A percentile compares a stretch with the other conserved stretches of the same genome.
These are phyloP conservation scores for Inonotus obliquus DNA, from an alignment of 1,284 basidiomycete genomes.

Conservation along the genomic window DNA sequence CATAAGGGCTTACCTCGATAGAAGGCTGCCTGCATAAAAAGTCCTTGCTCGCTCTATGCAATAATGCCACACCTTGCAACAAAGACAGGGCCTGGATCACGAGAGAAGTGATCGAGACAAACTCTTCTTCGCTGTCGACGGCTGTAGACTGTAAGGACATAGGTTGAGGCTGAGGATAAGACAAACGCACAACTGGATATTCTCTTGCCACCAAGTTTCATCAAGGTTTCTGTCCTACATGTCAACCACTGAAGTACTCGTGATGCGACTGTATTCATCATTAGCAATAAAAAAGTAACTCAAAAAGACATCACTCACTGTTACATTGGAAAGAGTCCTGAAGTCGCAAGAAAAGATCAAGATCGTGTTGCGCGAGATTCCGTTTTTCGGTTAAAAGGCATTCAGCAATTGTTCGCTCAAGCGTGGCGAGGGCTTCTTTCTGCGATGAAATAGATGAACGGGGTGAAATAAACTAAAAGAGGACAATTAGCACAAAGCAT, in stretches of 20 bases:
- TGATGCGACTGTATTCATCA: slow-evolving; percentile 45
- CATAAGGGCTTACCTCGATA: slow-evolving; percentile 54
- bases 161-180: not conserved
- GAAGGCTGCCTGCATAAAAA: slow-evolving; percentile 65
- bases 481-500: not conserved
- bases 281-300: not conserved
- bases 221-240: slow-evolving; percentile 37
- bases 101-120: slow-evolving; percentile 41
- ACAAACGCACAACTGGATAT: slow-evolving; percentile 8
- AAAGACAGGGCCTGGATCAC: slow-evolving; percentile 57
- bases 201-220: slow-evolving; percentile 21
- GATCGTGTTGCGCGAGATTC: slow-evolving; percentile 32
- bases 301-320: slow-evolving; percentile 41
- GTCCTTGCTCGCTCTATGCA: slow-evolving; percentile 63
- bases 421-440: slow-evolving; percentile 45
- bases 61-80: slow-evolving; percentile 76
- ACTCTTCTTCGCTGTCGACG: slow-evolving; percentile 33
- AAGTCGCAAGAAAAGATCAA: slow-evolving; percentile 45
- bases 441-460: slow-evolving; percentile 47
- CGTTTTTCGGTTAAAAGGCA: slow-evolving; percentile 44
- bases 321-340: slow-evolving; percentile 79
- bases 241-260: slow-evolving; percentile 54
- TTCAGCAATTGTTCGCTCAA: slow-evolving; percentile 57
- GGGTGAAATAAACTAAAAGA: slow-evolving; percentile 52
- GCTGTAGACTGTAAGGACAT: not conserved